phyloP scores from a whole-genome alignment of 2,329 filamentous ascomycete species.

The Amylocarpus encephaloides region DNA sequence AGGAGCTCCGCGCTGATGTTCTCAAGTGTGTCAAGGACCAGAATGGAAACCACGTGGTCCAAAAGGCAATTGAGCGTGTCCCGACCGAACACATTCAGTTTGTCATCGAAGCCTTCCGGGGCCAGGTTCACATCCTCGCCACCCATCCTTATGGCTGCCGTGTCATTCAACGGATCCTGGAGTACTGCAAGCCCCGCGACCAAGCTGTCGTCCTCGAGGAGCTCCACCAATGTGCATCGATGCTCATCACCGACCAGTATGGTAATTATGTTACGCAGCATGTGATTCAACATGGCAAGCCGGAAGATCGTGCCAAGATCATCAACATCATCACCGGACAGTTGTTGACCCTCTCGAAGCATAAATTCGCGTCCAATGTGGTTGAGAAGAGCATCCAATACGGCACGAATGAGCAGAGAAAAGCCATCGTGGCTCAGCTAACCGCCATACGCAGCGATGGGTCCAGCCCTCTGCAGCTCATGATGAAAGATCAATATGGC shows the following conservation, averaged over 20 bases:
- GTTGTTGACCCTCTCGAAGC: conserved; percentile 73
- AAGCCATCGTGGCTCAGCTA: conserved; percentile 59
- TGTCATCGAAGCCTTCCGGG: conserved; percentile 73
- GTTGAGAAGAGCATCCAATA: conserved; percentile 85
- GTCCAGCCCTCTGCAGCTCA: conserved; percentile 60
- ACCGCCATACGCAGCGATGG: conserved; percentile 56
- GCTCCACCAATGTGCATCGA: conserved; percentile 64
- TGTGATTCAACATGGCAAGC: conserved; percentile 71
- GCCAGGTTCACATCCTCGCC: conserved; percentile 67
- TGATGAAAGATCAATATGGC: conserved; percentile 87
- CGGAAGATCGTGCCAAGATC: conserved; percentile 65
- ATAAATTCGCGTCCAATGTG: conserved; percentile 96
- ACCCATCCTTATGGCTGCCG: conserved; percentile 83
- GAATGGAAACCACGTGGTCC: conserved; percentile 94
- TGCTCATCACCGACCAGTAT: conserved; percentile 78
- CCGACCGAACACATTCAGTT: conserved; percentile 75
- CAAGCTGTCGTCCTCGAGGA: conserved; percentile 69
- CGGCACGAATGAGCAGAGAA: conserved; percentile 63
- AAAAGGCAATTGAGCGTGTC: conserved; percentile 81
- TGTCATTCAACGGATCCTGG: conserved; percentile 86
- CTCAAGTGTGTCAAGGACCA: conserved; percentile 74
- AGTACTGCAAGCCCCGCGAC: conserved; percentile 68
- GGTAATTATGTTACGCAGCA: conserved; percentile 97
- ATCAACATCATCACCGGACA: conserved; percentile 67
- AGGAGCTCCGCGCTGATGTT: conserved; percentile 73